phyloP scores from a whole-genome alignment of 2,329 filamentous ascomycete genomes.

The Trichophyton schoenleinii region DNA sequence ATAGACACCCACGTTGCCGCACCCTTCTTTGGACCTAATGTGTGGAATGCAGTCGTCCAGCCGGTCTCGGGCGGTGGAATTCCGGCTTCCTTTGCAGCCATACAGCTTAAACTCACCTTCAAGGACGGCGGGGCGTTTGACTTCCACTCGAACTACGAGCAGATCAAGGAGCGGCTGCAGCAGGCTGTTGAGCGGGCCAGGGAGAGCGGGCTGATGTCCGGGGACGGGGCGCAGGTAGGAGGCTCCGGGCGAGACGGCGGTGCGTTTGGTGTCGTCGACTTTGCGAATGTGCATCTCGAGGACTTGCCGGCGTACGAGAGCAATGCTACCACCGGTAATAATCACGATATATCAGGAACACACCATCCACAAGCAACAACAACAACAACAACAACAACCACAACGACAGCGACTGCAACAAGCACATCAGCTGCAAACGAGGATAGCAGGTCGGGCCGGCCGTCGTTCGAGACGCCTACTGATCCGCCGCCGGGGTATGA shows the following conservation, averaged over 20 bases:
- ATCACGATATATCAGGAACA: no score
- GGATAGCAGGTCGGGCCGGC: not conserved
- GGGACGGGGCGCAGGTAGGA: slow-evolving; percentile 22
- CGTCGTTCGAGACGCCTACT: slow-evolving; percentile 39
- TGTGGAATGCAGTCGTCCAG: slow-evolving; percentile 69
- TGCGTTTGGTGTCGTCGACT: slow-evolving; percentile 39
- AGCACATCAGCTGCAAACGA: not conserved
- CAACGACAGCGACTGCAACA: no score
- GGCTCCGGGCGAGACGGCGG: slow-evolving; percentile 25
- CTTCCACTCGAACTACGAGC: slow-evolving; percentile 70
- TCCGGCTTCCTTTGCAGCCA: slow-evolving; percentile 55
- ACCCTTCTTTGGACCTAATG: slow-evolving; percentile 86
- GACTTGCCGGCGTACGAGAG: slow-evolving; percentile 80
- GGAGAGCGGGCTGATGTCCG: slow-evolving; percentile 42
- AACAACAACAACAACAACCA: no score
- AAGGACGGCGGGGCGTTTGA: slow-evolving; percentile 92
- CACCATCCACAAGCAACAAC: no score
- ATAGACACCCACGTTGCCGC: slow-evolving; percentile 76
- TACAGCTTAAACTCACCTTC: slow-evolving; percentile 79
- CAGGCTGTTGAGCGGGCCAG: slow-evolving; percentile 66
- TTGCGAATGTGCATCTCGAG: slow-evolving; percentile 62
- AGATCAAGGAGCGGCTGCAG: slow-evolving; percentile 68
- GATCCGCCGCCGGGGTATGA: slow-evolving; percentile 88
- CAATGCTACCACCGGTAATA: slow-evolving; percentile 11
- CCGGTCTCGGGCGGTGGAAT: slow-evolving; percentile 77